Conservation (phyloP, 2,329 filamentous ascomycete species). For the Setomelanomma holmii region DNA sequence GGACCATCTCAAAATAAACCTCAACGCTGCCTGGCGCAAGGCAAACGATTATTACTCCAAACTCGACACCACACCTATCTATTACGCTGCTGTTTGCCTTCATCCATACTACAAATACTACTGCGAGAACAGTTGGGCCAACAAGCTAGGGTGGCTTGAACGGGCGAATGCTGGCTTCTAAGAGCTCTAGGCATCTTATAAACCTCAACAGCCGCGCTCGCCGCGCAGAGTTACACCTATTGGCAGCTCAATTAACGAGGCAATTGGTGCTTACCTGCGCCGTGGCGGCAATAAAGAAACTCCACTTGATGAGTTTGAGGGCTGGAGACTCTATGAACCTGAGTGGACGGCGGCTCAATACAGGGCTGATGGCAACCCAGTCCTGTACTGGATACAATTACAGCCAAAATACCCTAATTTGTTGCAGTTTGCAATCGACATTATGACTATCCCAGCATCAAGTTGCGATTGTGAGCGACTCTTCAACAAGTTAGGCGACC, state of each 20-base stretch:
- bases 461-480: too few relatives aligned
- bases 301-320: not conserved
- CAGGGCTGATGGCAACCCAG: not conserved
- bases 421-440: conserved; percentile 3
- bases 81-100: too few relatives aligned
- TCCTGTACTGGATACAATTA: conserved; percentile 2
- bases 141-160: not conserved
- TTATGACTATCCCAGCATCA: conserved; percentile 5
- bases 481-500: not conserved
- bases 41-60: conserved; percentile 6
- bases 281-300: not conserved
- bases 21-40: not conserved
- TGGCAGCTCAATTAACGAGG: not conserved
- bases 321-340: not conserved
- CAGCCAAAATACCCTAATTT: conserved; percentile 7
- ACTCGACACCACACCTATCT: conserved; percentile 6
- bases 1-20: conserved; percentile 7
- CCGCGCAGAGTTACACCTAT: not conserved
- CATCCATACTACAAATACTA: too few relatives aligned
- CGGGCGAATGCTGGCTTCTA: not conserved
- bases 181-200: not conserved
- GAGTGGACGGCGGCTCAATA: not conserved
- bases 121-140: not conserved
- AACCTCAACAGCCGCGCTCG: not conserved
- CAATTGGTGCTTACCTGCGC: not conserved